A percentile compares a stretch with the other conserved stretches of the same genome.
These are phyloP conservation scores for Talaromyces stipitatus DNA, from an alignment of 495 filamentous ascomycete genomes.

Conservation along the genomic window DNA sequence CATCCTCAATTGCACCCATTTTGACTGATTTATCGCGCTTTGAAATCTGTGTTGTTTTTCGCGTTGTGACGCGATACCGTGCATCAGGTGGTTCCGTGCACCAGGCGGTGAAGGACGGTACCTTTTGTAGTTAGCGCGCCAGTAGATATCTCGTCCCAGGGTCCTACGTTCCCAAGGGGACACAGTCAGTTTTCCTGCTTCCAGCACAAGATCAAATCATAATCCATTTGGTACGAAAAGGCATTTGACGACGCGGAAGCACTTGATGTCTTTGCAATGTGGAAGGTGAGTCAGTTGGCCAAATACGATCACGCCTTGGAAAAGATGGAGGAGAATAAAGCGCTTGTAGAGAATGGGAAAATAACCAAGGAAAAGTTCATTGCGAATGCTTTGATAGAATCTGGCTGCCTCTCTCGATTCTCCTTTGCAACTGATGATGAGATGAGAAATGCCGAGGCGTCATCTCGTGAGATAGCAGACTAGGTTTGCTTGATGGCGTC, in stretches of 20 bases:
- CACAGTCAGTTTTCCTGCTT: no score
- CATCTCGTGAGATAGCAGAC: no score
- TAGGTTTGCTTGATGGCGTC: no score
- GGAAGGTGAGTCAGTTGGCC: slow-evolving; percentile 15
- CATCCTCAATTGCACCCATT: background rate
- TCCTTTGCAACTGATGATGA: no score
- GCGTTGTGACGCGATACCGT: background rate
- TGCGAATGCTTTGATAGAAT: no score
- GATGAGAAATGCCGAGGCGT: no score
- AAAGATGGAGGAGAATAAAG: slow-evolving; percentile 18
- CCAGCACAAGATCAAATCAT: no score
- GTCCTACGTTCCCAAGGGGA: no score
- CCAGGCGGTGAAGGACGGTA: no score
- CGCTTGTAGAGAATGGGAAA: slow-evolving; percentile 16
- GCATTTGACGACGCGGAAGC: slow-evolving; percentile 12
- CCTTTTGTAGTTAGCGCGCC: no score
- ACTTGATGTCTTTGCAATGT: slow-evolving; percentile 12
- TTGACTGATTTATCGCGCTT: background rate
- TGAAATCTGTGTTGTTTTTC: background rate
- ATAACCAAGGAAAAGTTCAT: slow-evolving; percentile 24
- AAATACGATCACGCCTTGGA: slow-evolving; percentile 23
- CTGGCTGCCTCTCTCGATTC: no score
- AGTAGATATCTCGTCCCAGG: no score
- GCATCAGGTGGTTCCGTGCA: background rate
- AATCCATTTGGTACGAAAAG: slow-evolving; percentile 13